phyloP scores from a whole-genome alignment of 257 asterid genomes.

The Capsicum baccatum region DNA sequence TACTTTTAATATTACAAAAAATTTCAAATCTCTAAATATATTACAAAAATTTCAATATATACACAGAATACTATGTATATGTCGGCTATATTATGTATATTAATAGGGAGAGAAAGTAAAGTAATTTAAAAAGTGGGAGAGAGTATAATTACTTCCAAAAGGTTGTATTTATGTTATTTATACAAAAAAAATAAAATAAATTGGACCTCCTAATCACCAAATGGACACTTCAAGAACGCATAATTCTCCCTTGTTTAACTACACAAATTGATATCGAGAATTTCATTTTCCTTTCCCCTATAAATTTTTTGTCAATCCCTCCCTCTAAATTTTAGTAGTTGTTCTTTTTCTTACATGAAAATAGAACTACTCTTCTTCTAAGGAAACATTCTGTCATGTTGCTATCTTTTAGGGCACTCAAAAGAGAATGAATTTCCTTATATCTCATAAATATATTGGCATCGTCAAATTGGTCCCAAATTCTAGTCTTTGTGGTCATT shows the following conservation, averaged over 20 bases:
- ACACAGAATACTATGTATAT: too few species aligned
- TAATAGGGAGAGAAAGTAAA: too few species aligned
- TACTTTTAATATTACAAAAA: too few species aligned
- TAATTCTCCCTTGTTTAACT: slow-evolving; percentile 35
- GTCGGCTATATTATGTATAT: too few species aligned
- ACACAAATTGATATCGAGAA: background rate
- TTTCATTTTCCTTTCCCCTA: slow-evolving; percentile 24
- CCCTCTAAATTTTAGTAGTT: background rate
- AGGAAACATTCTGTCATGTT: slow-evolving; percentile 36
- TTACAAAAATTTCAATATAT: too few species aligned
- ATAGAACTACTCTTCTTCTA: slow-evolving; percentile 16
- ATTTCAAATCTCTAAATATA: too few species aligned
- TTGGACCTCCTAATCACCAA: slow-evolving; percentile 24
- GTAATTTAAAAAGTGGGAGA: too few species aligned
- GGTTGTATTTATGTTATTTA: too few species aligned
- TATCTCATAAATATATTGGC: background rate
- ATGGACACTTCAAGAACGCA: slow-evolving; percentile 24
- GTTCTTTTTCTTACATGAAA: background rate
- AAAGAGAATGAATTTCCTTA: slow-evolving; percentile 8
- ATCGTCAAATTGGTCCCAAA: slow-evolving; percentile 16
- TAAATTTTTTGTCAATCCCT: background rate
- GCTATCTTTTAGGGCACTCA: slow-evolving; percentile 29
- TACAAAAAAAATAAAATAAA: too few species aligned
- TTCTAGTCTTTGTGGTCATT: slow-evolving; percentile 8
- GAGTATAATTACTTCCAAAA: too few species aligned